These are phyloP conservation scores for Lithospermum erythrorhizon DNA, from an alignment of 257 asterid genomes.

Conservation along the genomic window DNA sequence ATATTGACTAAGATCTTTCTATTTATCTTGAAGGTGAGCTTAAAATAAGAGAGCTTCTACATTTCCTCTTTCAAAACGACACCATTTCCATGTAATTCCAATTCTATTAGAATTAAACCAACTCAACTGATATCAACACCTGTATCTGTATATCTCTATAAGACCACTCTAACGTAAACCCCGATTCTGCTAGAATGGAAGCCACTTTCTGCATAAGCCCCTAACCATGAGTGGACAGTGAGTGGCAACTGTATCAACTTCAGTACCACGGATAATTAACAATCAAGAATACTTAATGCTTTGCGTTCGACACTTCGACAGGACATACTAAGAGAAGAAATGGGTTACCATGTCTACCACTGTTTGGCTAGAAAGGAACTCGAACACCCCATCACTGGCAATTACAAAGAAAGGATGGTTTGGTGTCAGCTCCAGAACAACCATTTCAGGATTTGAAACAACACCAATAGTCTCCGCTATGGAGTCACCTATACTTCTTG, in stretches of 20 bases:
- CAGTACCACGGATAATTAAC: neutral
- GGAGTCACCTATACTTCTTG: slow-evolving; percentile 94
- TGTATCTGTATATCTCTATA: too few relatives aligned
- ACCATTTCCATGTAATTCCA: neutral
- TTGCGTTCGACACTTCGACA: neutral
- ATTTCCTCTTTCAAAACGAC: neutral
- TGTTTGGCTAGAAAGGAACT: slow-evolving; percentile 90
- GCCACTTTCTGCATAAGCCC: neutral
- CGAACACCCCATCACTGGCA: slow-evolving; percentile 96
- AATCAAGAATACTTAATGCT: neutral
- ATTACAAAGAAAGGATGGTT: slow-evolving; percentile 74
- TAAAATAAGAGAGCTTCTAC: neutral
- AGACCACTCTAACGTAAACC: too few relatives aligned
- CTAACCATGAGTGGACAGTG: neutral
- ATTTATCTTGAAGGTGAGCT: neutral
- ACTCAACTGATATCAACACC: too few relatives aligned
- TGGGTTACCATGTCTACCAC: slow-evolving; percentile 84
- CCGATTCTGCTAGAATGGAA: neutral
- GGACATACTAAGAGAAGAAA: neutral
- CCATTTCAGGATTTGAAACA: slow-evolving; percentile 82
- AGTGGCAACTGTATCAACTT: neutral
- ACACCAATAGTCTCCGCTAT: slow-evolving; percentile 94
- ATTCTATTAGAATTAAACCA: too few relatives aligned
- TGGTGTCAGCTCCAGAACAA: slow-evolving; percentile 66
- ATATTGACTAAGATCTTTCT: neutral